phyloP scores from a whole-genome alignment of 768 basidiomycete genomes.

The Kwoniella heveanensis region DNA sequence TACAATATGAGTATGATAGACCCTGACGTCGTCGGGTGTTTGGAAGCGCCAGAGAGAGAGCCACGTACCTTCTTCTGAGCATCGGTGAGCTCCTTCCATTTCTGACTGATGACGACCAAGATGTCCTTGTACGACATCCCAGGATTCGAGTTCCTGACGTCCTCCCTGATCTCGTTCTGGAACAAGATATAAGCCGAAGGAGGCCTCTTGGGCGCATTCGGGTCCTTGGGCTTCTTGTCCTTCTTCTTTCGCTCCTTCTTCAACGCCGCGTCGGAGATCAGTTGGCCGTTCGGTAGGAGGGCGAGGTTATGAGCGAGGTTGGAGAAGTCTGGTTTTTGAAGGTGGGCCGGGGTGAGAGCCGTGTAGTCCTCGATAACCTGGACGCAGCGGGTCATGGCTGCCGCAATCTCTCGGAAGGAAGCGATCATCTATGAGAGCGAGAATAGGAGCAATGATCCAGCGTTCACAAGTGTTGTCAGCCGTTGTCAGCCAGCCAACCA shows the following conservation, averaged over 20 bases:
- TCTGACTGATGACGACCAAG: constrained; percentile 68
- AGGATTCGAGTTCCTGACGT: constrained; percentile 69
- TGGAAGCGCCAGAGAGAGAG: too few relatives aligned
- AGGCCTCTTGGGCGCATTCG: constrained; percentile 91
- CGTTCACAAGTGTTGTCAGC: too few relatives aligned
- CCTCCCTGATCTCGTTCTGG: constrained; percentile 84
- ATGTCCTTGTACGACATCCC: constrained; percentile 71
- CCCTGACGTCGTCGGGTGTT: too few relatives aligned
- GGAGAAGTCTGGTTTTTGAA: constrained; percentile 17
- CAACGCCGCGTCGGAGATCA: neutral
- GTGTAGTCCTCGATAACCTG: constrained; percentile 49
- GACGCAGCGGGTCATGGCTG: constrained; percentile 49
- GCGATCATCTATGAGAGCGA: constrained; percentile 48
- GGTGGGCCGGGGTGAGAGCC: constrained; percentile 29
- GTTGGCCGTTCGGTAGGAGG: constrained; percentile 6
- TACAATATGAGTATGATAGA: neutral
- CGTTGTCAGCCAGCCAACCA: neutral
- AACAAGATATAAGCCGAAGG: constrained; percentile 89
- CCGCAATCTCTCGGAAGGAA: constrained; percentile 47
- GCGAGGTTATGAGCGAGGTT: constrained; percentile 19
- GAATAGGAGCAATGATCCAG: too few relatives aligned
- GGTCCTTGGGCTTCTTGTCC: constrained; percentile 75
- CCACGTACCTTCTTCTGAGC: constrained; percentile 76
- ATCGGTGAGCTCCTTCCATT: constrained; percentile 70
- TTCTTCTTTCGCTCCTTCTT: constrained; percentile 59